Evolutionary conservation across 495 filamentous ascomycete species (phyloP).

Genomic region (Lophiotrema nucula): DNA sequence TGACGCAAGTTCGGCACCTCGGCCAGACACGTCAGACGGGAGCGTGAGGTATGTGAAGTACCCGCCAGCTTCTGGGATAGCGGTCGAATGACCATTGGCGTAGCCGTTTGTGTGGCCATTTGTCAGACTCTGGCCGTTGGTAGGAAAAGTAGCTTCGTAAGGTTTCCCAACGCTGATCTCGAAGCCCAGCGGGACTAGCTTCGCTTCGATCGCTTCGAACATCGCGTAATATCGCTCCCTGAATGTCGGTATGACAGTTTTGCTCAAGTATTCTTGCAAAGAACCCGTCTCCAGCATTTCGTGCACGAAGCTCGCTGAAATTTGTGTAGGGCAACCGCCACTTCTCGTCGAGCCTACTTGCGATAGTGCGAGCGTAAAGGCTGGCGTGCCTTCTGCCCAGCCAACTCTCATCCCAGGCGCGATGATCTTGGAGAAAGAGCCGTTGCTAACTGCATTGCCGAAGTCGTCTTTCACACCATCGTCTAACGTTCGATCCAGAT

Average conservation of each 20-base stretch:
- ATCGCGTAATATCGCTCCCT: conserved; percentile 4
- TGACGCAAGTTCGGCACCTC: background rate
- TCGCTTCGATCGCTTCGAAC: conserved; percentile 1
- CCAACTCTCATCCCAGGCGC: conserved; percentile 10
- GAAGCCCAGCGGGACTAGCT: conserved; percentile 7
- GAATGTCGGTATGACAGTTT: conserved; percentile 8
- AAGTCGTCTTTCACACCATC: conserved; percentile 6
- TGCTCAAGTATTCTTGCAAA: background rate
- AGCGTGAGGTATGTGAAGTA: conserved; percentile 9
- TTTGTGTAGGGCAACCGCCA: conserved; percentile 7
- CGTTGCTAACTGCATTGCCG: conserved; percentile 12
- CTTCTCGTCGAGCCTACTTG: conserved; percentile 4
- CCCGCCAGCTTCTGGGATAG: conserved; percentile 3
- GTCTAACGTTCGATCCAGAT: background rate
- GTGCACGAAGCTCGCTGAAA: conserved; percentile 3
- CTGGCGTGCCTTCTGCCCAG: conserved; percentile 10
- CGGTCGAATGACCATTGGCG: background rate
- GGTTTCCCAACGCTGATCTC: conserved; percentile 1
- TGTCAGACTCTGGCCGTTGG: no score
- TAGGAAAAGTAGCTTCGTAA: background rate
- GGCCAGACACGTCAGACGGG: background rate
- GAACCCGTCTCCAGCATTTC: conserved; percentile 7
- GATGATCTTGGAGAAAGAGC: conserved; percentile 11
- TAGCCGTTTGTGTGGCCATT: background rate
- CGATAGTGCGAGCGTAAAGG: background rate